These are phyloP conservation scores for Capsella bursapastoris DNA, from an alignment of 345 rosid genomes.

Conservation along the genomic window DNA sequence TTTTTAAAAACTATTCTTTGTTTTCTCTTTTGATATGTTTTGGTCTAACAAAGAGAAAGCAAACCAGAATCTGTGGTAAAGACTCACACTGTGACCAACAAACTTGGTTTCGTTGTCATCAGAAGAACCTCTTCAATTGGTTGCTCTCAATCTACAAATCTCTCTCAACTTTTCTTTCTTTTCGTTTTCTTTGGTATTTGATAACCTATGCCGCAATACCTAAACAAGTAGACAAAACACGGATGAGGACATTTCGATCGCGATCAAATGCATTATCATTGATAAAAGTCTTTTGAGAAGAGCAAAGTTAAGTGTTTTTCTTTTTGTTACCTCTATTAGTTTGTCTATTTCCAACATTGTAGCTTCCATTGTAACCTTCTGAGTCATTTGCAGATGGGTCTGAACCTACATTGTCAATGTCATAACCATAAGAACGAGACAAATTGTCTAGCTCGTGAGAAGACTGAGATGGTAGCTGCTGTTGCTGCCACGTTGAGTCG, in stretches of 20 bases:
- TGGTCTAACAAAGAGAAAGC: slow-evolving; percentile 17
- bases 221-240: slow-evolving; percentile 26
- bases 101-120: slow-evolving; percentile 28
- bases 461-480: slow-evolving; percentile 42
- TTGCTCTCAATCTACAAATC: slow-evolving; percentile 35
- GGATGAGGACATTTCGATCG: neutral
- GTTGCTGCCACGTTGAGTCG: slow-evolving; percentile 74
- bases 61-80: slow-evolving; percentile 14
- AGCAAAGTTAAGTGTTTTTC: neutral
- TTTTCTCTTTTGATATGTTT: neutral
- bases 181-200: slow-evolving; percentile 15
- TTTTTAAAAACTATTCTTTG: slow-evolving; percentile 1
- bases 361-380: slow-evolving; percentile 73
- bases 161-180: slow-evolving; percentile 8
- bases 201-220: slow-evolving; percentile 45
- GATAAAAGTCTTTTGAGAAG: neutral
- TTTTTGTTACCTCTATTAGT: slow-evolving; percentile 73
- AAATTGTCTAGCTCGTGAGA: slow-evolving; percentile 63
- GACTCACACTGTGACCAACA: slow-evolving; percentile 27
- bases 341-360: slow-evolving; percentile 72
- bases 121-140: slow-evolving; percentile 33
- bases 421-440: slow-evolving; percentile 63
- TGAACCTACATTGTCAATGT: slow-evolving; percentile 63
- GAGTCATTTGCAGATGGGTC: slow-evolving; percentile 63
- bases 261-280: neutral